Percentiles rank a stretch among this genome's conserved stretches.
Conservation (phyloP, 495 filamentous ascomycete species). For the Aspergillus sclerotioniger region DNA sequence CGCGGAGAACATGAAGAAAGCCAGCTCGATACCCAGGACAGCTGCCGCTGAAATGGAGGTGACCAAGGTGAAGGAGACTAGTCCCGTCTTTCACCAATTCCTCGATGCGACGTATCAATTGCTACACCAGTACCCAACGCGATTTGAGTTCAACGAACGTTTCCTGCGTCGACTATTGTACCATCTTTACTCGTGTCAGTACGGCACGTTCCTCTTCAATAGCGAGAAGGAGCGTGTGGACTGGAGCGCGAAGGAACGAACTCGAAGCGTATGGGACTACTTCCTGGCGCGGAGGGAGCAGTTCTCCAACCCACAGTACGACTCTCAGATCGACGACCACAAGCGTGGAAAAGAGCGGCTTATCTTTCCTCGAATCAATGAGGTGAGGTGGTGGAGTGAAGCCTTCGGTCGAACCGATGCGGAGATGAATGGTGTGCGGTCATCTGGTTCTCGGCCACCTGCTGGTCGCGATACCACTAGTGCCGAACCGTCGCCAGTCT, state of each 20-base stretch:
- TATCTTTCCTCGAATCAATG: constrained; percentile 67
- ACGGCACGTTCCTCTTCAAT: constrained; percentile 95
- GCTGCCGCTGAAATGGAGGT: constrained; percentile 48
- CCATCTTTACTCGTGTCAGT: constrained; percentile 94
- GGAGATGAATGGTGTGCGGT: constrained; percentile 82
- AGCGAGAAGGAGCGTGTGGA: constrained; percentile 86
- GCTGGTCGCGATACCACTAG: constrained; percentile 20
- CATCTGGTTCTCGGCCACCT: constrained; percentile 15
- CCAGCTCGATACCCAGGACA: constrained; percentile 37
- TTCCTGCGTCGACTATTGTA: constrained; percentile 89
- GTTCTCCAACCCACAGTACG: constrained; percentile 80
- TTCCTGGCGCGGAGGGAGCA: constrained; percentile 76
- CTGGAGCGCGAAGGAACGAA: constrained; percentile 65
- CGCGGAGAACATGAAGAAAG: constrained; percentile 44
- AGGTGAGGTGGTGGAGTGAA: constrained; percentile 89
- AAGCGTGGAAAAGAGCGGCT: constrained; percentile 77
- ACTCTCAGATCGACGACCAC: constrained; percentile 71
- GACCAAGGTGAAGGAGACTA: constrained; percentile 80
- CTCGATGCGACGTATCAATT: constrained; percentile 94
- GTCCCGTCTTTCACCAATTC: constrained; percentile 98
- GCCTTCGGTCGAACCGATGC: constrained; percentile 78
- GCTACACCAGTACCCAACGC: constrained; percentile 77
- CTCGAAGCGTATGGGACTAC: constrained; percentile 93
- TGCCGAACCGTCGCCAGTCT: constrained; percentile 30
- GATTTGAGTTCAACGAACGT: constrained; percentile 96